A percentile compares a stretch with the other conserved stretches of the same genome.
These are phyloP conservation scores for Basidiobolus meristosporus DNA, from an alignment of 371 early-diverging fungal species.

Conservation along the genomic window DNA sequence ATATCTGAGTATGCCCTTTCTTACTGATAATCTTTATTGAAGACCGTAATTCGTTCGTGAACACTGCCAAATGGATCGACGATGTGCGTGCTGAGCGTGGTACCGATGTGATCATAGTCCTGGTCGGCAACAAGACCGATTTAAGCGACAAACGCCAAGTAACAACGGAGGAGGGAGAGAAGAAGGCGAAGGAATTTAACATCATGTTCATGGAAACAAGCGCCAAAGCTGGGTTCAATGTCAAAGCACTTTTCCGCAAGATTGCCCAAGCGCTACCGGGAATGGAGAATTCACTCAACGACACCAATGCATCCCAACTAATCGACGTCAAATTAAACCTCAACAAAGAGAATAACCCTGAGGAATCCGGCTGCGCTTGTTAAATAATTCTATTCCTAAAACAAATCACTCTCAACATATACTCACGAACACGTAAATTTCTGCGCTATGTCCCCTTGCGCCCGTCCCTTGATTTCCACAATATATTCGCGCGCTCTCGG, in stretches of 20 bases:
- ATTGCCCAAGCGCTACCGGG: constrained; percentile 91
- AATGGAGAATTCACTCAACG: constrained; percentile 24
- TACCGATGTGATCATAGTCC: constrained; percentile 86
- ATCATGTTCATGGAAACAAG: constrained; percentile 94
- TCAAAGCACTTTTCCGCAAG: constrained; percentile 86
- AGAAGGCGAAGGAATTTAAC: constrained; percentile 82
- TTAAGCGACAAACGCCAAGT: constrained; percentile 86
- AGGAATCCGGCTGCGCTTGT: too few species aligned
- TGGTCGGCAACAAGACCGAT: constrained; percentile 99
- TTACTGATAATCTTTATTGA: too few species aligned
- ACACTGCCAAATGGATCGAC: constrained; percentile 96
- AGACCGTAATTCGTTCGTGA: constrained; percentile 83
- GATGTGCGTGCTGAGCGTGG: constrained; percentile 96
- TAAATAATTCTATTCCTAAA: too few species aligned
- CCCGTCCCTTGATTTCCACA: too few species aligned
- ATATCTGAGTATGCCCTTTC: too few species aligned
- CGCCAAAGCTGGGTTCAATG: constrained; percentile 92
- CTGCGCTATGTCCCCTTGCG: too few species aligned
- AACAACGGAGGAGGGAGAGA: constrained; percentile 87
- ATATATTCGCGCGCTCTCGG: too few species aligned
- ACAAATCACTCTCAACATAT: too few species aligned
- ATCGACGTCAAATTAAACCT: too few species aligned
- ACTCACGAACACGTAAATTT: too few species aligned
- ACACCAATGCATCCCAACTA: too few species aligned
- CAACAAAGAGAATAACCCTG: too few species aligned